Evolutionary conservation across 192 early-diverging fungal species (phyloP).

Genomic region (Allomyces macrogynus): DNA sequence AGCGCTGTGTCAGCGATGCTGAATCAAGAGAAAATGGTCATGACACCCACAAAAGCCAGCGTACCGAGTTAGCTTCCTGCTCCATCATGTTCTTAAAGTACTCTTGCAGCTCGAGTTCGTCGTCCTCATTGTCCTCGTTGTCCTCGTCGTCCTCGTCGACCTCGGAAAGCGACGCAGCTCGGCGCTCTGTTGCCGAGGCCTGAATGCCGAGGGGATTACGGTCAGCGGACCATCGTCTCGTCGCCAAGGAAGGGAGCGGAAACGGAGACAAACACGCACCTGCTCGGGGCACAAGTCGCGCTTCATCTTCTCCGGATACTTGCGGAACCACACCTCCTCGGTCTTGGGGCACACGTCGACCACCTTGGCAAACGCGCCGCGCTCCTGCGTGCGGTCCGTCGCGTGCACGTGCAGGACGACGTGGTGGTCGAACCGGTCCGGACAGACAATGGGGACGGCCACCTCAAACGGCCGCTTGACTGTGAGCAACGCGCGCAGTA

Average conservation of each 20-base stretch:
- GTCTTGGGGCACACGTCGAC: conserved; percentile 10
- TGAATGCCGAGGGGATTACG: too few relatives aligned
- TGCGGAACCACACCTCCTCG: conserved; percentile 16
- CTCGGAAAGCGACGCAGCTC: too few relatives aligned
- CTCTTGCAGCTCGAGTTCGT: neutral
- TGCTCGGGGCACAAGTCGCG: conserved; percentile 5
- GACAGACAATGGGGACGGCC: conserved; percentile 8
- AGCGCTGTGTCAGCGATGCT: too few relatives aligned
- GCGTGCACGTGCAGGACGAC: conserved; percentile 12
- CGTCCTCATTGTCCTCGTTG: too few relatives aligned
- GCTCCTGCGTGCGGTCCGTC: conserved; percentile 15
- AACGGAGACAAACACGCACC: conserved; percentile 1
- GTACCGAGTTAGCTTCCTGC: neutral
- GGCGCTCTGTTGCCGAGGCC: too few relatives aligned
- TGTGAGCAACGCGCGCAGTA: conserved; percentile 14
- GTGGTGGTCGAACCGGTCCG: conserved; percentile 5
- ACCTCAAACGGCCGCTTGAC: conserved; percentile 11
- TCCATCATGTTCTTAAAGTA: neutral
- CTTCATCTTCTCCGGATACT: conserved; percentile 8
- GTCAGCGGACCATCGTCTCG: too few relatives aligned
- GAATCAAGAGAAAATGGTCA: too few relatives aligned
- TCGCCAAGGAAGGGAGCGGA: neutral
- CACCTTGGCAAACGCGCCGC: conserved; percentile 18
- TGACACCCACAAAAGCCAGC: neutral
- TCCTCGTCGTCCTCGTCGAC: too few relatives aligned